Evolutionary conservation across 371 early-diverging fungal species (phyloP).

Genomic region (Mucor racemosus): DNA sequence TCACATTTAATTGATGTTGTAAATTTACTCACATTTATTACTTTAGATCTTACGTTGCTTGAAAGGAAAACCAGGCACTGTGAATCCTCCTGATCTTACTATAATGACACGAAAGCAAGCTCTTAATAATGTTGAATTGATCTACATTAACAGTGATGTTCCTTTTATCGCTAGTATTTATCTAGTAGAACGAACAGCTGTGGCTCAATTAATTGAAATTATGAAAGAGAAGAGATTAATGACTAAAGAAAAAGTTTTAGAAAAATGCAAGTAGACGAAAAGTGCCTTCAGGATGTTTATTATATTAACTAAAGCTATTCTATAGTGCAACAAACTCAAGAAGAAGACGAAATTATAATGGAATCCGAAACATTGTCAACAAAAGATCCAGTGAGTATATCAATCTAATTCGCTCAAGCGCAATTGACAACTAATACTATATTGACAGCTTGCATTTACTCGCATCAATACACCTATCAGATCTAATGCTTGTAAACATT

Average conservation of each 20-base stretch:
- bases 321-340: slow-evolving; percentile 35
- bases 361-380: slow-evolving; percentile 59
- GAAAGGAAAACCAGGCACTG: slow-evolving; percentile 67
- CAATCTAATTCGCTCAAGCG: neutral
- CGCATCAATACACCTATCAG: slow-evolving; percentile 71
- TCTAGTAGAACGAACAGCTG: slow-evolving; percentile 50
- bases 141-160: slow-evolving; percentile 61
- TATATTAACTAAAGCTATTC: neutral
- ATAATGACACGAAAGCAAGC: slow-evolving; percentile 35
- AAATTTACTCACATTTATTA: neutral
- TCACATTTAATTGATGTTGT: neutral
- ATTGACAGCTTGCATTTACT: slow-evolving; percentile 57
- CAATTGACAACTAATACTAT: slow-evolving; percentile 7
- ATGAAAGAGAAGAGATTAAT: slow-evolving; percentile 45
- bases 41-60: slow-evolving; percentile 58
- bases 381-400: slow-evolving; percentile 60
- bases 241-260: slow-evolving; percentile 51
- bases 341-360: slow-evolving; percentile 59
- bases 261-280: slow-evolving; percentile 44
- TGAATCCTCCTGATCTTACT: slow-evolving; percentile 65
- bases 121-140: slow-evolving; percentile 57
- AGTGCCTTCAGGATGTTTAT: neutral
- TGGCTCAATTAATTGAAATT: slow-evolving; percentile 45
- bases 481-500: slow-evolving; percentile 64
- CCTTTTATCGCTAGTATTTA: slow-evolving; percentile 50